phyloP scores from a whole-genome alignment of 345 rosid genomes.

The Sisymbrium irio region DNA sequence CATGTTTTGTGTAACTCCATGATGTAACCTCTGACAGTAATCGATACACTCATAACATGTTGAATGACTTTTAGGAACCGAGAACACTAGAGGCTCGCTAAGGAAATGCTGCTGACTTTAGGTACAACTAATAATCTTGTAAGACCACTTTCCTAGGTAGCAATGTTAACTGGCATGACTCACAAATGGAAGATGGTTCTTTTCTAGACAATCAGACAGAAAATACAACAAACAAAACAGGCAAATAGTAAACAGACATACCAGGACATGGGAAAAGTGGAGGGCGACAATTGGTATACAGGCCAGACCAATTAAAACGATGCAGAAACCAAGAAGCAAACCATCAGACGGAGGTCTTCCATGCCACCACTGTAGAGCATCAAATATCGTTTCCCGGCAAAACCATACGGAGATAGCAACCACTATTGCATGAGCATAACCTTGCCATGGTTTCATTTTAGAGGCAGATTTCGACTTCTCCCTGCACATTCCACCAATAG shows the following conservation, averaged over 20 bases:
- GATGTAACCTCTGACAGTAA: constrained; percentile 3
- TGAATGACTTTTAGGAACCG: constrained; percentile 8
- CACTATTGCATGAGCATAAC: constrained; percentile 78
- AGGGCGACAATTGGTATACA: constrained; percentile 86
- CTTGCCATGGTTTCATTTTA: constrained; percentile 99
- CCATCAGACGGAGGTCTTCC: constrained; percentile 95
- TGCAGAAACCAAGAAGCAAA: constrained; percentile 87
- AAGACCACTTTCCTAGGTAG: constrained; percentile 3
- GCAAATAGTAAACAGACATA: constrained; percentile 34
- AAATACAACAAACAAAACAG: not conserved
- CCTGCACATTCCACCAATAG: constrained; percentile 49
- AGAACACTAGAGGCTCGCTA: not conserved
- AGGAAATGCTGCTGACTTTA: not conserved
- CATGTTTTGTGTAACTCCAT: not conserved
- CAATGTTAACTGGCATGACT: not conserved
- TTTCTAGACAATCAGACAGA: not conserved
- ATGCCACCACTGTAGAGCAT: constrained; percentile 96
- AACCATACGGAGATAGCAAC: constrained; percentile 89
- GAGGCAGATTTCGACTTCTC: constrained; percentile 75
- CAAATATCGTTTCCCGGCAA: constrained; percentile 95
- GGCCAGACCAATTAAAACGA: constrained; percentile 77
- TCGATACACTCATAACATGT: constrained; percentile 9
- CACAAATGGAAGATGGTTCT: not conserved
- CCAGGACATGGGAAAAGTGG: constrained; percentile 94
- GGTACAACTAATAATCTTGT: not conserved